Conservation (phyloP, 805 yeast genomes). For the Sungouiozyma intestinalis region DNA sequence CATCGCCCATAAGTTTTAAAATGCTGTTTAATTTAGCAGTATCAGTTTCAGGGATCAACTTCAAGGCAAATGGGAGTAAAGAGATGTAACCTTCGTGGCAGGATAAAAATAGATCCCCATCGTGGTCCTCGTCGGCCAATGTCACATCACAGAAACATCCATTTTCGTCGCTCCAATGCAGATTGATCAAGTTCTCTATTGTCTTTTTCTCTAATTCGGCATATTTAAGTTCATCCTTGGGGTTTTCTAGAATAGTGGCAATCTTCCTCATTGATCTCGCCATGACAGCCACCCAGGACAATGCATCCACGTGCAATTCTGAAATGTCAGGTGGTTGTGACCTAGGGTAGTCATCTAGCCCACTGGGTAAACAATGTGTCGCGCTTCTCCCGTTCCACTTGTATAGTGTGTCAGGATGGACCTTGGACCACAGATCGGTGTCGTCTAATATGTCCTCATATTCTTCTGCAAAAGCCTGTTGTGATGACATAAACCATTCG, state of each 20-base stretch:
- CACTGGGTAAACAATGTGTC: constrained; percentile 82
- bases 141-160: constrained; percentile 74
- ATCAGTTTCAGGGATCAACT: constrained; percentile 40
- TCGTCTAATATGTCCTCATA: constrained; percentile 38
- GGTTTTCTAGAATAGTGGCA: constrained; percentile 49
- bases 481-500: constrained; percentile 77
- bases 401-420: constrained; percentile 53
- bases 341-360: constrained; percentile 92
- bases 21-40: constrained; percentile 41
- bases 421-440: constrained; percentile 26
- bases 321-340: constrained; percentile 71
- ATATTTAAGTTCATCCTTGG: constrained; percentile 50
- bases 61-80: constrained; percentile 72
- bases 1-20: constrained; percentile 52
- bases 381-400: constrained; percentile 90
- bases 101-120: constrained; percentile 26
- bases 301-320: constrained; percentile 80
- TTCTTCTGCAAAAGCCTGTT: constrained; percentile 61
- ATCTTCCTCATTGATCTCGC: constrained; percentile 68
- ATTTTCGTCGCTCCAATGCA: constrained; percentile 71
- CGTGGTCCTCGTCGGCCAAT: constrained; percentile 56
- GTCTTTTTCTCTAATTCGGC: constrained; percentile 44
- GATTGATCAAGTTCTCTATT: constrained; percentile 49
- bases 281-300: constrained; percentile 93
- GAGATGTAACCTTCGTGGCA: constrained; percentile 88